A percentile compares a stretch with the other conserved stretches of the same genome.
phyloP scores from a whole-genome alignment of 768 basidiomycete genomes.

The Rhodotorula taiwanensis region DNA sequence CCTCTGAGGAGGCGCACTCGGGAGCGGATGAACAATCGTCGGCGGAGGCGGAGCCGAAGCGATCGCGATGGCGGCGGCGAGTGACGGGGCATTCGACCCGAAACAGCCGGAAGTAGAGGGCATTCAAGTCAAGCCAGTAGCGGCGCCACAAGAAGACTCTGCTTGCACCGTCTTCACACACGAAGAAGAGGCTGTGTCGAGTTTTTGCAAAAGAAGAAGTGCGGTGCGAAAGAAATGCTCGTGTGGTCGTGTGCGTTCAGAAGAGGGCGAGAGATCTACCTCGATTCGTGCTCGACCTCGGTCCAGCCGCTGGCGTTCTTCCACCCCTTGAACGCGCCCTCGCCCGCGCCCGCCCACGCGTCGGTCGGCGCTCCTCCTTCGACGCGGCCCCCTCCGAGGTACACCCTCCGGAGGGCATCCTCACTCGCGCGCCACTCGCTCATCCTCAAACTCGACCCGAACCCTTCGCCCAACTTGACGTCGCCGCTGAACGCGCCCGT shows the following conservation, averaged over 20 bases:
- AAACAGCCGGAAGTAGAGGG: no score
- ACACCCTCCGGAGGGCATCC: constrained; percentile 72
- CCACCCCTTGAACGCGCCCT: constrained; percentile 24
- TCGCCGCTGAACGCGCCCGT: constrained; percentile 84
- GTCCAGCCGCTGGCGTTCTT: constrained; percentile 2
- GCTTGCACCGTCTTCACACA: no score
- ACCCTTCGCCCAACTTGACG: constrained; percentile 83
- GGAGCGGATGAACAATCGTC: no score
- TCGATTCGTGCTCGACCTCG: constrained; percentile 17
- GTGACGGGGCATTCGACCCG: no score
- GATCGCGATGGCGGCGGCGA: no score
- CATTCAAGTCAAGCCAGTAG: no score
- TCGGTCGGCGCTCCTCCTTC: constrained; percentile 19
- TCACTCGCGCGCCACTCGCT: constrained; percentile 88
- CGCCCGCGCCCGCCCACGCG: not conserved
- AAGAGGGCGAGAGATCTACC: not conserved
- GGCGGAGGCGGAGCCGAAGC: no score
- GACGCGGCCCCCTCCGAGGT: constrained; percentile 54
- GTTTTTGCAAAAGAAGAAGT: no score
- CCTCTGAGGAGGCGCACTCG: not conserved
- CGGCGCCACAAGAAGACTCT: no score
- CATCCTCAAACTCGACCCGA: constrained; percentile 88
- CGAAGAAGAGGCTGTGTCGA: not conserved
- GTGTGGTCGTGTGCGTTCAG: no score
- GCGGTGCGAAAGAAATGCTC: not conserved